A percentile compares a stretch with the other conserved stretches of the same genome.
Conservation (phyloP, 352 stramenopile genomes). For the Globisporangium cederbergense region DNA sequence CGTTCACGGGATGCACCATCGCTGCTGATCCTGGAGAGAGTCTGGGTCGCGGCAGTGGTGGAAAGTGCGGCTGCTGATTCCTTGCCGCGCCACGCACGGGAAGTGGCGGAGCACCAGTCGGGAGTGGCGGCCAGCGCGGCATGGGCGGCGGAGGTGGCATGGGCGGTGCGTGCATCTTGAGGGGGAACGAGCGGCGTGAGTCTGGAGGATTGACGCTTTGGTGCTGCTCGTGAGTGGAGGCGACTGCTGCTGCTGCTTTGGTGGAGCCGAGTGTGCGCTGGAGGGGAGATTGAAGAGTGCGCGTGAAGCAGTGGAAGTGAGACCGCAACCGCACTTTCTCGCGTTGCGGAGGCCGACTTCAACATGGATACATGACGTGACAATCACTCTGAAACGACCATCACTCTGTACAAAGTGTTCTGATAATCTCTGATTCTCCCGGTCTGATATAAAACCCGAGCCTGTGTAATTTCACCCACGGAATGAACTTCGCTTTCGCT, state of each 20-base stretch:
- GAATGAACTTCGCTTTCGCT: no score
- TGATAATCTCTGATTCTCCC: no score
- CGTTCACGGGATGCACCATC: not conserved
- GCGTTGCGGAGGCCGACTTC: not conserved
- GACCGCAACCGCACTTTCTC: conserved; percentile 7
- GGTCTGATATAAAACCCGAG: no score
- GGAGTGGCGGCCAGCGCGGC: conserved; percentile 14
- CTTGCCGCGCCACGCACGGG: not conserved
- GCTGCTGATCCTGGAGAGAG: not conserved
- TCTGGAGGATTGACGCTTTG: not conserved
- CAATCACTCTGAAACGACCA: not conserved
- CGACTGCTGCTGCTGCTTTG: not conserved
- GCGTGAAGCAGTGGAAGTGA: not conserved
- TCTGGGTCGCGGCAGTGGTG: not conserved
- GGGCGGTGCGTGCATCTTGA: conserved; percentile 1
- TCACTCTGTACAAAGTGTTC: no score
- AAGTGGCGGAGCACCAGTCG: not conserved
- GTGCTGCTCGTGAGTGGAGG: not conserved
- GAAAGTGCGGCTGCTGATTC: not conserved
- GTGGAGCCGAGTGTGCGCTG: not conserved
- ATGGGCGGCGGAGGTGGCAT: conserved; percentile 3
- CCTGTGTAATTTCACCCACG: no score
- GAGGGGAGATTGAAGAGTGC: conserved; percentile 7
- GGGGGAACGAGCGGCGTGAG: not conserved
- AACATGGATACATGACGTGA: conserved; percentile 7